A percentile compares a stretch with the other conserved stretches of the same genome.
Conservation (phyloP, 2,329 filamentous ascomycete genomes). For the Clarireedia sp. region DNA sequence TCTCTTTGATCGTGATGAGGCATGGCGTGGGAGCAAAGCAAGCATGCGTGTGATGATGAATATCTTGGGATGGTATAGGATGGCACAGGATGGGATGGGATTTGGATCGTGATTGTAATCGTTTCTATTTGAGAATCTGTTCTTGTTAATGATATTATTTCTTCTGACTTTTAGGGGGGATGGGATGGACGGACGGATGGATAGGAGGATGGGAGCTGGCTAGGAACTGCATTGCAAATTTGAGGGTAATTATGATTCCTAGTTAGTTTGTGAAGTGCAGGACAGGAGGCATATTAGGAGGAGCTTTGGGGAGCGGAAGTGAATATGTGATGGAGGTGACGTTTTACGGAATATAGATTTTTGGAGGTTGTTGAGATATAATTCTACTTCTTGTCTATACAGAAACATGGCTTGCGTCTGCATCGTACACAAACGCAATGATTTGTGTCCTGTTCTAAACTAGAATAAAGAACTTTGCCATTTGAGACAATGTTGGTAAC, state of each 20-base stretch:
- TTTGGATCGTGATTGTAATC: too few relatives aligned
- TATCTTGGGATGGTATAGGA: not conserved
- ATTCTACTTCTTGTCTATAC: not conserved
- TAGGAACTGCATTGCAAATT: not conserved
- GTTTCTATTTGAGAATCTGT: not conserved
- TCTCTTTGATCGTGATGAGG: not conserved
- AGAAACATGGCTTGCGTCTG: too few relatives aligned
- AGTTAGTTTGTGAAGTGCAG: not conserved
- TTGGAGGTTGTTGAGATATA: constrained; percentile 4
- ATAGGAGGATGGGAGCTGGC: not conserved
- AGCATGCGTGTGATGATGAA: not conserved
- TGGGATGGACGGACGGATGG: not conserved
- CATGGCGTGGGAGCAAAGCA: not conserved
- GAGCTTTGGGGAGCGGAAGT: not conserved
- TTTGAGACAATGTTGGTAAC: too few relatives aligned
- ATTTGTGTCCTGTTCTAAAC: too few relatives aligned
- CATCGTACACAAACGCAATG: too few relatives aligned
- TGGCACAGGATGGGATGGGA: too few relatives aligned
- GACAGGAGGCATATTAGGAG: not conserved
- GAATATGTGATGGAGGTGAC: not conserved
- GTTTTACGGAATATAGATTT: constrained; percentile 3
- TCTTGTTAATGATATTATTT: too few relatives aligned
- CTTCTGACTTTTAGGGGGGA: not conserved
- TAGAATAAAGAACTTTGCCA: too few relatives aligned
- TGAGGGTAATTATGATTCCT: not conserved